Percentiles rank a stretch among this genome's conserved stretches.
Evolutionary conservation across 176 grass and related monocot genomes (phyloP).

Genomic region (Aegilops speltoides): DNA sequence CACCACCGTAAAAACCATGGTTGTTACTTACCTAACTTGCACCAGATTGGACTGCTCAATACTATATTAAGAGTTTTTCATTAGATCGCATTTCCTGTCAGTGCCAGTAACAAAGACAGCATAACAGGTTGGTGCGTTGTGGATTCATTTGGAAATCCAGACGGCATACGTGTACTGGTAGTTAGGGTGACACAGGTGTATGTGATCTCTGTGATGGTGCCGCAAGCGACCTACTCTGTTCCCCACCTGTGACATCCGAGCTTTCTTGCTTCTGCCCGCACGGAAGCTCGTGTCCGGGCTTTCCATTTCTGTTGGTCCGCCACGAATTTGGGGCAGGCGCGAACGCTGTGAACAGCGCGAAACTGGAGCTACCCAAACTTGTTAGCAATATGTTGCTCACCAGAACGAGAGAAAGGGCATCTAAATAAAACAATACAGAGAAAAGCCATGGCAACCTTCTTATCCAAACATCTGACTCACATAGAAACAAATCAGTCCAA

Average conservation of each 20-base stretch:
- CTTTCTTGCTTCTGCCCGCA: conserved; percentile 18
- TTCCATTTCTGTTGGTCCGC: conserved; percentile 47
- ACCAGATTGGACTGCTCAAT: background rate
- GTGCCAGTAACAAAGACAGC: background rate
- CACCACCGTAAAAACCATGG: background rate
- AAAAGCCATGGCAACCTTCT: conserved; percentile 18
- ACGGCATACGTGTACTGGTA: conserved; percentile 1
- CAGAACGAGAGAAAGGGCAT: background rate
- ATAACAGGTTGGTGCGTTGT: background rate
- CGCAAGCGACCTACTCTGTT: conserved; percentile 2
- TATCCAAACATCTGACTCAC: background rate
- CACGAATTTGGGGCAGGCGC: conserved; percentile 18
- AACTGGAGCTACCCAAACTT: conserved; percentile 13
- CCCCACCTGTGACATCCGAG: conserved; percentile 7
- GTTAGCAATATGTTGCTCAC: conserved; percentile 34
- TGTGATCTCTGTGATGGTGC: conserved; percentile 11
- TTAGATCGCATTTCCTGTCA: background rate
- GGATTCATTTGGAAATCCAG: background rate
- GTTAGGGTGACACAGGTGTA: background rate
- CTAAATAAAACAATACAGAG: background rate
- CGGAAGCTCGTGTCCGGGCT: conserved; percentile 9
- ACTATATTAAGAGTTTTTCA: background rate
- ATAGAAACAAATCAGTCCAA: too few relatives aligned
- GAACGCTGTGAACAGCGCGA: background rate
- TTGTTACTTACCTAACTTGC: background rate